Evolutionary conservation across 768 basidiomycete genomes (phyloP).

Genomic region (Termitomyces sp.): DNA sequence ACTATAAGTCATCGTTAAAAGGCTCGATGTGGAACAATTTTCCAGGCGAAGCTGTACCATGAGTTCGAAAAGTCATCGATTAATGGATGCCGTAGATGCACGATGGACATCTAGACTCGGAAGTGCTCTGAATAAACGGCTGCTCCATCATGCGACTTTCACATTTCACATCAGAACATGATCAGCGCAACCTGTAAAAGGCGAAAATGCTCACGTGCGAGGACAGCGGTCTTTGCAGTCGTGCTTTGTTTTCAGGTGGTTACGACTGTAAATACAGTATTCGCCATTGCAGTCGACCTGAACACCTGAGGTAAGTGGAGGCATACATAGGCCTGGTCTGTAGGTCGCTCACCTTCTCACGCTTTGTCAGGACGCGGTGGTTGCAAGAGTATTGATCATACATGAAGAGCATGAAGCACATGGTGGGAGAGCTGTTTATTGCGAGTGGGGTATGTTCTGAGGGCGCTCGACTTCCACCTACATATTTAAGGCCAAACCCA

Average conservation of each 20-base stretch:
- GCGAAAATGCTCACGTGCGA: slow-evolving; percentile 29
- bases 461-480: background rate
- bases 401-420: slow-evolving; percentile 31
- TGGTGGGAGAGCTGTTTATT: slow-evolving; percentile 8
- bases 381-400: slow-evolving; percentile 30
- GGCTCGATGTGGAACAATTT: background rate
- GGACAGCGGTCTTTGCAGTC: slow-evolving; percentile 34
- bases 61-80: background rate
- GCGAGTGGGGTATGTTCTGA: background rate
- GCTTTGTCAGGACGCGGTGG: slow-evolving; percentile 26
- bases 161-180: background rate
- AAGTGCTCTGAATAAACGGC: slow-evolving; percentile 9
- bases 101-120: slow-evolving; percentile 7
- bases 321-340: background rate
- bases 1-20: background rate
- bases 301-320: background rate
- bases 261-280: slow-evolving; percentile 37
- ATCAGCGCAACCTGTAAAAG: slow-evolving; percentile 5
- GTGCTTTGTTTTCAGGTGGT: slow-evolving; percentile 30
- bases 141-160: slow-evolving; percentile 12
- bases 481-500: background rate
- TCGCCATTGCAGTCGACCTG: slow-evolving; percentile 48
- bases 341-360: slow-evolving; percentile 29
- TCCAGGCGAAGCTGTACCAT: background rate
- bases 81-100: slow-evolving; percentile 16